Conservation (phyloP, 345 rosid genomes). For the Aquilaria sinensis region DNA sequence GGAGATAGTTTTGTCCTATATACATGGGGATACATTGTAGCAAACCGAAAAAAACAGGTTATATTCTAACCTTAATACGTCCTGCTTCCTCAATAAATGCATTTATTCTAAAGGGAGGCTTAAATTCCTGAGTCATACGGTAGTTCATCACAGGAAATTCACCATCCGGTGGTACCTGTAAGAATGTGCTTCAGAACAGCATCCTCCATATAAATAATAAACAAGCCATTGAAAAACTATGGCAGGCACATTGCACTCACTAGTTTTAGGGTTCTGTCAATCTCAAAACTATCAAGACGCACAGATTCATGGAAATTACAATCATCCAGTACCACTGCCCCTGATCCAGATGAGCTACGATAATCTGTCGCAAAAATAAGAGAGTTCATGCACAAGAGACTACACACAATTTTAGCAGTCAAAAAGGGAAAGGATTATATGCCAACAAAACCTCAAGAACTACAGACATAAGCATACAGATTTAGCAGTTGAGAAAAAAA, state of each 20-base stretch:
- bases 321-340: conserved; percentile 86
- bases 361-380: conserved; percentile 45
- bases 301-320: conserved; percentile 99
- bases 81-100: conserved; percentile 94
- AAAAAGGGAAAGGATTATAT: too few species aligned
- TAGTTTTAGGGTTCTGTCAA: conserved; percentile 81
- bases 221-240: conserved; percentile 9
- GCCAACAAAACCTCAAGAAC: too few species aligned
- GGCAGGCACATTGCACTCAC: conserved; percentile 36
- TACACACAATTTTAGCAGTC: too few species aligned
- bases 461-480: too few species aligned
- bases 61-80: conserved; percentile 50
- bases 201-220: background rate
- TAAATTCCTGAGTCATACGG: conserved; percentile 98
- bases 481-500: too few species aligned
- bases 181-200: conserved; percentile 7
- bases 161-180: conserved; percentile 97
- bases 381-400: too few species aligned
- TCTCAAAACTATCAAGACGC: conserved; percentile 84
- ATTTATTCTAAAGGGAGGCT: conserved; percentile 92
- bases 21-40: too few species aligned
- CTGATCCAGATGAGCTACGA: conserved; percentile 76
- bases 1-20: too few species aligned
- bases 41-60: too few species aligned
- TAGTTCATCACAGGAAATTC: conserved; percentile 99